Evolutionary conservation across 495 filamentous ascomycete genomes (phyloP).

Genomic region (Tetracladium marchalianum): DNA sequence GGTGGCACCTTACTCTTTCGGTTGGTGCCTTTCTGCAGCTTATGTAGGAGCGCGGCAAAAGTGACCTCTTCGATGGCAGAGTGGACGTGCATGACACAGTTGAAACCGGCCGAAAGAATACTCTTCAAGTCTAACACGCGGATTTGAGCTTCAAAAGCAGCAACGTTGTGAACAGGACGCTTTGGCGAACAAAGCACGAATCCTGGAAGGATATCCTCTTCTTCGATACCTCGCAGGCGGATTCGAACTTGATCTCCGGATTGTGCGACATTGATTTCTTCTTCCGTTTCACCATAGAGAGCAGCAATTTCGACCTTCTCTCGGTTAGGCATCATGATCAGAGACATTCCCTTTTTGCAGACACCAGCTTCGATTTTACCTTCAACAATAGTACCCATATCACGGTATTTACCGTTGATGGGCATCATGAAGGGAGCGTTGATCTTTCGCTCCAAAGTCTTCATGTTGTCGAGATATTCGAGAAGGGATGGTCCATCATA

Average conservation of each 20-base stretch:
- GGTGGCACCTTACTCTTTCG: slow-evolving; percentile 88
- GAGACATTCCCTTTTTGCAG: slow-evolving; percentile 71
- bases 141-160: slow-evolving; percentile 91
- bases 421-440: slow-evolving; percentile 99
- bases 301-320: slow-evolving; percentile 69
- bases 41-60: slow-evolving; percentile 77
- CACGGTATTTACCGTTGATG: slow-evolving; percentile 85
- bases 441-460: slow-evolving; percentile 85
- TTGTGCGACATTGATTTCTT: slow-evolving; percentile 68
- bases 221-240: slow-evolving; percentile 86
- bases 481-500: slow-evolving; percentile 89
- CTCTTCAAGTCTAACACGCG: slow-evolving; percentile 88
- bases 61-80: slow-evolving; percentile 95
- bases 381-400: slow-evolving; percentile 96
- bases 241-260: slow-evolving; percentile 94
- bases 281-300: slow-evolving; percentile 92
- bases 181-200: slow-evolving; percentile 93
- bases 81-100: slow-evolving; percentile 81
- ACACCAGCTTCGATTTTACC: slow-evolving; percentile 94
- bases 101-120: slow-evolving; percentile 86
- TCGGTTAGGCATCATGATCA: slow-evolving; percentile 92
- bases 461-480: slow-evolving; percentile 86
- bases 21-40: slow-evolving; percentile 91
- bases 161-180: slow-evolving; percentile 83
- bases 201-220: slow-evolving; percentile 94